Percentiles rank a stretch among this genome's conserved stretches.
Evolutionary conservation across 2,329 filamentous ascomycete species (phyloP).

Genomic region (Fusarium praegraminearum): DNA sequence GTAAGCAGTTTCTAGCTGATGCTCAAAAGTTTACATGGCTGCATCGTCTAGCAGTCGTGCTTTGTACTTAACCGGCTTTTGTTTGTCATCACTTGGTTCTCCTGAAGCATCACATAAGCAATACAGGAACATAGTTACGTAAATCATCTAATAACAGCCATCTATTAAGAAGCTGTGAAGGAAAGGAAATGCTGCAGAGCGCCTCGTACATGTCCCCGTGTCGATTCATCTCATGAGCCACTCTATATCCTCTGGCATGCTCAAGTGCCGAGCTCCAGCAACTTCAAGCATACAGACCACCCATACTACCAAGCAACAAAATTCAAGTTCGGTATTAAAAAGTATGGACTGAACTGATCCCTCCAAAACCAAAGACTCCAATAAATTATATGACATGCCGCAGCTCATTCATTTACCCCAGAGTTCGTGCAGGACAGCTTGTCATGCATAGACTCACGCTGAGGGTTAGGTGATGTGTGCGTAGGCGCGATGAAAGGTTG

Average conservation of each 20-base stretch:
- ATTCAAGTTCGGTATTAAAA: slow-evolving; percentile 53
- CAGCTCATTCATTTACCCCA: slow-evolving; percentile 46
- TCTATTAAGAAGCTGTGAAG: slow-evolving; percentile 48
- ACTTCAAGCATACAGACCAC: slow-evolving; percentile 29
- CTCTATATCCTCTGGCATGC: slow-evolving; percentile 39
- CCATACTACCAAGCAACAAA: slow-evolving; percentile 45
- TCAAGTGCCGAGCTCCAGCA: slow-evolving; percentile 37
- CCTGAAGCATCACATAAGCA: not conserved
- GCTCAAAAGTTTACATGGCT: not conserved
- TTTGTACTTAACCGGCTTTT: not conserved
- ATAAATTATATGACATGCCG: slow-evolving; percentile 53
- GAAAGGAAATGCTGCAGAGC: slow-evolving; percentile 46
- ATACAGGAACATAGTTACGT: slow-evolving; percentile 5
- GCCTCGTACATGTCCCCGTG: slow-evolving; percentile 43
- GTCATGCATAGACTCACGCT: slow-evolving; percentile 45
- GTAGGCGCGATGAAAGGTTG: slow-evolving; percentile 37
- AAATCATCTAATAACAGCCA: slow-evolving; percentile 42
- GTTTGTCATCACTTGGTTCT: not conserved
- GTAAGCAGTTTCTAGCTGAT: not conserved
- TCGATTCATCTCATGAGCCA: slow-evolving; percentile 39
- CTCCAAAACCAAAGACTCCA: slow-evolving; percentile 57
- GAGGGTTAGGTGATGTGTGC: slow-evolving; percentile 42
- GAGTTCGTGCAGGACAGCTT: slow-evolving; percentile 45
- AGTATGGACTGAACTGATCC: slow-evolving; percentile 53
- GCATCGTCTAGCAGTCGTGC: not conserved